Conservation (phyloP, 352 stramenopile genomes). For the Phytophthora quininea region DNA sequence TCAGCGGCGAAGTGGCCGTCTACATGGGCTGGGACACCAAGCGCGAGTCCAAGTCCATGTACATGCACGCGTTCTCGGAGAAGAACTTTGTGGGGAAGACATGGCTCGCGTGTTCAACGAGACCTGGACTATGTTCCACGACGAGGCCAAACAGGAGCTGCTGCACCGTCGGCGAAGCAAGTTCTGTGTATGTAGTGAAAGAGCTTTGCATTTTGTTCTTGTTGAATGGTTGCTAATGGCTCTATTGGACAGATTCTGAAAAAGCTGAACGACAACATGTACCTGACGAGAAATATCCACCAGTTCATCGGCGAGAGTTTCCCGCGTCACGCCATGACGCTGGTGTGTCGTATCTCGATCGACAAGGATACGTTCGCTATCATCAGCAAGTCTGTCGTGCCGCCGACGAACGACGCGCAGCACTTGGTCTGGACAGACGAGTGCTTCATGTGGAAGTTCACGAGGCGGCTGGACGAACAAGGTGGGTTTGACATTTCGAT, state of each 20-base stretch:
- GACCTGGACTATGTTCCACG: slow-evolving; percentile 80
- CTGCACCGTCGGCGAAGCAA: slow-evolving; percentile 80
- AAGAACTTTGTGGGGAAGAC: slow-evolving; percentile 77
- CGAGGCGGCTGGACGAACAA: slow-evolving; percentile 50
- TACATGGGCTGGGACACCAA: slow-evolving; percentile 85
- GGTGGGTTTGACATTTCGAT: slow-evolving; percentile 81
- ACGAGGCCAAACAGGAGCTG: slow-evolving; percentile 74
- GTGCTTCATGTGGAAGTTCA: slow-evolving; percentile 88
- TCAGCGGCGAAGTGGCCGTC: slow-evolving; percentile 64
- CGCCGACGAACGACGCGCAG: slow-evolving; percentile 79
- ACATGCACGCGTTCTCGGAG: slow-evolving; percentile 78
- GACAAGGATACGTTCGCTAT: slow-evolving; percentile 85
- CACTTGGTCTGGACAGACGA: slow-evolving; percentile 89
- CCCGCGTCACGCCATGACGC: slow-evolving; percentile 80
- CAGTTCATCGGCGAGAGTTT: slow-evolving; percentile 90
- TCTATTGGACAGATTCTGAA: slow-evolving; percentile 62
- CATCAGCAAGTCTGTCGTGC: slow-evolving; percentile 82
- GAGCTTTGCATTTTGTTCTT: slow-evolving; percentile 4
- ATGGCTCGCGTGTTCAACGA: slow-evolving; percentile 82
- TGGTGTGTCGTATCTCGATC: slow-evolving; percentile 84
- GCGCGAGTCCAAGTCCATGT: slow-evolving; percentile 87
- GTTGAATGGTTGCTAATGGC: neutral
- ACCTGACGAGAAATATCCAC: slow-evolving; percentile 86
- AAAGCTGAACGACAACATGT: slow-evolving; percentile 89
- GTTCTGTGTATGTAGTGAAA: slow-evolving; percentile 80